Percentiles rank a stretch among this genome's conserved stretches.
These are phyloP conservation scores for Phyllostachys edulis DNA, from an alignment of 176 grass and related monocot species.

Conservation along the genomic window DNA sequence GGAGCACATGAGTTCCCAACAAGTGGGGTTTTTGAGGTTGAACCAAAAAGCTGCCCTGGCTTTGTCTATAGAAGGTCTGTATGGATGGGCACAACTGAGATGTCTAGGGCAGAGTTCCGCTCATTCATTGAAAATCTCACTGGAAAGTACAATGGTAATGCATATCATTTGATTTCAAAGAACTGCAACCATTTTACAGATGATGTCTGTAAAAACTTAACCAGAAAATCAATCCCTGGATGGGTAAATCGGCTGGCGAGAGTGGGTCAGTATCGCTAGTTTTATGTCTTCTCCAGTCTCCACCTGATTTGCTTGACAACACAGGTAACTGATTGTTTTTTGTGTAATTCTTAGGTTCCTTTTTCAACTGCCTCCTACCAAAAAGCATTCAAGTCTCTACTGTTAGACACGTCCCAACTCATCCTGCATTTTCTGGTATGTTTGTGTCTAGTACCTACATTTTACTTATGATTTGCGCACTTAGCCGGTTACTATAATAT, in stretches of 20 bases:
- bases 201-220: conserved; percentile 60
- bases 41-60: conserved; percentile 74
- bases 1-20: conserved; percentile 71
- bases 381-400: conserved; percentile 72
- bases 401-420: conserved; percentile 60
- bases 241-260: conserved; percentile 90
- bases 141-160: conserved; percentile 66
- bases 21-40: conserved; percentile 84
- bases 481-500: background rate
- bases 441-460: background rate
- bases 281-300: conserved; percentile 5
- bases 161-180: conserved; percentile 75
- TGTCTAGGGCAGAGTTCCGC: conserved; percentile 67
- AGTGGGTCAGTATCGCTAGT: conserved; percentile 53
- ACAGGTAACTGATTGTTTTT: conserved; percentile 27
- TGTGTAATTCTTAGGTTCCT: conserved; percentile 56
- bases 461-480: background rate
- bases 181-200: conserved; percentile 93
- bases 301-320: background rate
- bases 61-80: conserved; percentile 66
- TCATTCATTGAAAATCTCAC: conserved; percentile 62
- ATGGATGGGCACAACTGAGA: conserved; percentile 56
- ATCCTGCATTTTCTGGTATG: conserved; percentile 62
- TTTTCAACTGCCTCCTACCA: conserved; percentile 71
- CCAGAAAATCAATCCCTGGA: conserved; percentile 54